Conservation (phyloP, 1,284 basidiomycete genomes). For the Cryptococcus deneoformans region DNA sequence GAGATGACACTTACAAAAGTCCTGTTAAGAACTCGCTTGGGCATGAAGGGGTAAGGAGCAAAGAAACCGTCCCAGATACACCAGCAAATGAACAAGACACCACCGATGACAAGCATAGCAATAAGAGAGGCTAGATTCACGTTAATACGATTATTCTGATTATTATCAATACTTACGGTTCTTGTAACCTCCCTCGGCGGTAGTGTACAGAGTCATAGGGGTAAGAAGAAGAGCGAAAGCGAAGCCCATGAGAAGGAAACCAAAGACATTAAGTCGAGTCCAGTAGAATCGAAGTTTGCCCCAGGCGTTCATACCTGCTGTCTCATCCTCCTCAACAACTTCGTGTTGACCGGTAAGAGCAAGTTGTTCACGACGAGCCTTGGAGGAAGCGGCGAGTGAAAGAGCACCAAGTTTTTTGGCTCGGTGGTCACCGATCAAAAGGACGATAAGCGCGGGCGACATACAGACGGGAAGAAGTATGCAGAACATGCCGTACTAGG, state of each 20-base stretch:
- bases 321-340: neutral
- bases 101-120: slow-evolving; percentile 50
- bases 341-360: neutral
- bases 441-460: slow-evolving; percentile 32
- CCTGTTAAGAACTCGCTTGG: slow-evolving; percentile 49
- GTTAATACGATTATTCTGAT: too few species aligned
- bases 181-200: slow-evolving; percentile 38
- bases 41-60: slow-evolving; percentile 49
- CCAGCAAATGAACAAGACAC: slow-evolving; percentile 44
- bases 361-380: slow-evolving; percentile 12
- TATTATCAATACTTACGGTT: slow-evolving; percentile 32
- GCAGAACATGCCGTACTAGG: slow-evolving; percentile 43
- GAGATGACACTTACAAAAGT: slow-evolving; percentile 29
- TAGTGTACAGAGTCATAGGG: slow-evolving; percentile 43
- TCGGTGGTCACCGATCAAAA: slow-evolving; percentile 46
- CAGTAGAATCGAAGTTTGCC: slow-evolving; percentile 24
- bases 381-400: slow-evolving; percentile 23
- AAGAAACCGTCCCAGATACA: slow-evolving; percentile 46
- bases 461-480: slow-evolving; percentile 44
- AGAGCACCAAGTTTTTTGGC: slow-evolving; percentile 37
- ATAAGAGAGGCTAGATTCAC: slow-evolving; percentile 43
- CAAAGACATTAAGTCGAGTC: slow-evolving; percentile 43
- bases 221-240: slow-evolving; percentile 46
- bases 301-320: slow-evolving; percentile 8
- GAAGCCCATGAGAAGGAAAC: slow-evolving; percentile 46